A percentile compares a stretch with the other conserved stretches of the same genome.
Conservation (phyloP, 192 early-diverging fungal genomes). For the Martensiomyces pterosporus region DNA sequence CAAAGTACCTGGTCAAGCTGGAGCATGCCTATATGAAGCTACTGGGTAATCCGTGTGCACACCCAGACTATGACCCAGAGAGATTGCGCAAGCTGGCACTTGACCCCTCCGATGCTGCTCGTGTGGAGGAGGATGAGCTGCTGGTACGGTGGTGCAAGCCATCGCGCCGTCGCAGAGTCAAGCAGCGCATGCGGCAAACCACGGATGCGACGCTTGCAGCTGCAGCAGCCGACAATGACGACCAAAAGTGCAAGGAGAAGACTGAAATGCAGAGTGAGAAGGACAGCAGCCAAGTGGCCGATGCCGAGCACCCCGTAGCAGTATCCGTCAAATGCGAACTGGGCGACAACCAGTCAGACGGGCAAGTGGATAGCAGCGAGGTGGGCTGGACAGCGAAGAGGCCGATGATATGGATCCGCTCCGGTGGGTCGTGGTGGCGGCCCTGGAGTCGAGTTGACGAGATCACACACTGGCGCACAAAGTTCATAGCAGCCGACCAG, state of each 20-base stretch:
- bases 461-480: conserved; percentile 58
- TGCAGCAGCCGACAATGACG: not conserved
- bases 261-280: too few species aligned
- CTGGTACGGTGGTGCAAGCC: conserved; percentile 34
- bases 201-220: not conserved
- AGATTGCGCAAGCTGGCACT: conserved; percentile 19
- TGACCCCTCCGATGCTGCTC: conserved; percentile 12
- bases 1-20: conserved; percentile 51
- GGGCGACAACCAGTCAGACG: not conserved
- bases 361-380: not conserved
- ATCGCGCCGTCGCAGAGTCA: conserved; percentile 2
- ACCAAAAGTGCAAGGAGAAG: too few species aligned
- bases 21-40: conserved; percentile 56
- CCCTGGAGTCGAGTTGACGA: conserved; percentile 64
- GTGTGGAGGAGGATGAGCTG: conserved; percentile 21
- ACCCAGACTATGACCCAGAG: conserved; percentile 60
- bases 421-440: conserved; percentile 39
- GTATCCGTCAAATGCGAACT: not conserved
- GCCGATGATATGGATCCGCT: conserved; percentile 23
- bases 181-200: not conserved
- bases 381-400: not conserved
- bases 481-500: conserved; percentile 55
- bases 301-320: not conserved
- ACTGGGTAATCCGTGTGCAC: conserved; percentile 67
- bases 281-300: not conserved